A percentile compares a stretch with the other conserved stretches of the same genome.
Evolutionary conservation across 768 basidiomycete genomes (phyloP).

Genomic region (Russula sp.): DNA sequence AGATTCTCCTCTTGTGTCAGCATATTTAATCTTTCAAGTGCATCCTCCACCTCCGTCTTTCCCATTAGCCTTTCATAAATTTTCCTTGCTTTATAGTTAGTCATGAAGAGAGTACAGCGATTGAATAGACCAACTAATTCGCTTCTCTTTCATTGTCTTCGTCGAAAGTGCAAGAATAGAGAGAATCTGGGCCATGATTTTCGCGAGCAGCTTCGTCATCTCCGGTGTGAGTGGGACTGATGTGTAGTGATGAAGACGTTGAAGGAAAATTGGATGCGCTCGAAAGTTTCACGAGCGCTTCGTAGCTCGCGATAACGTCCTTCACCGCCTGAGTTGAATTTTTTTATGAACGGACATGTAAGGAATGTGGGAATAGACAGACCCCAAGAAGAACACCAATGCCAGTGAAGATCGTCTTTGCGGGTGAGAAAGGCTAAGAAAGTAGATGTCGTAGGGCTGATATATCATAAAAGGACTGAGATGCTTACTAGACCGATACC

Average conservation of each 20-base stretch:
- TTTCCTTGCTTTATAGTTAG: not conserved
- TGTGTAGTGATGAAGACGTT: conserved; percentile 6
- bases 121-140: not conserved
- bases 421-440: not conserved
- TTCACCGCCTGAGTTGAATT: not conserved
- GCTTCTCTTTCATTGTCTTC: conserved; percentile 2
- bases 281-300: conserved; percentile 8
- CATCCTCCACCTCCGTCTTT: not conserved
- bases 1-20: conserved; percentile 12
- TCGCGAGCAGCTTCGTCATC: conserved; percentile 6
- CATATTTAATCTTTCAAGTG: not conserved
- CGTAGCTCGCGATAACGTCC: conserved; percentile 3
- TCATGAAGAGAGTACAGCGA: no score
- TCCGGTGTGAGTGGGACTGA: not conserved
- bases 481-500: not conserved
- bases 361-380: not conserved
- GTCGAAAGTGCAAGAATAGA: not conserved
- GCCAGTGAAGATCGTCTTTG: not conserved
- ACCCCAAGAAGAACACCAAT: conserved; percentile 8
- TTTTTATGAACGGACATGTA: not conserved
- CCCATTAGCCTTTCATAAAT: conserved; percentile 1
- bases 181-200: not conserved
- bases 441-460: not conserved
- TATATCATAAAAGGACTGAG: not conserved
- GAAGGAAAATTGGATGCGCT: conserved; percentile 10